Percentiles rank a stretch among this genome's conserved stretches.
phyloP scores from a whole-genome alignment of 495 filamentous ascomycete genomes.

The Neurospora sp. region DNA sequence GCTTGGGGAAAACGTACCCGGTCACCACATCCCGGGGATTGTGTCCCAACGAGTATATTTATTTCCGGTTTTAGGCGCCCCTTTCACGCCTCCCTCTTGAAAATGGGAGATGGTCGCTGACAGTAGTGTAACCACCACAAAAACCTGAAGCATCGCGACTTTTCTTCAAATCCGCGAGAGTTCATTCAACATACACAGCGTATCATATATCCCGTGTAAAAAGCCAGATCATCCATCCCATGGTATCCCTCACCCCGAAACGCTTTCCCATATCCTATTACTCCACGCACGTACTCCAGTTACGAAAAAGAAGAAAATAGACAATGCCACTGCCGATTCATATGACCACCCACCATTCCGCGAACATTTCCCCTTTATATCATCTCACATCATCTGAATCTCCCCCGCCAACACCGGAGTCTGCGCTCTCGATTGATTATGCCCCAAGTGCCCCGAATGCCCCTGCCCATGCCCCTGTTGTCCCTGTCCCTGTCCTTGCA shows the following conservation, averaged over 20 bases:
- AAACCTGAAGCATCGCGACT: background rate
- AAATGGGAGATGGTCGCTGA: background rate
- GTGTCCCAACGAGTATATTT: background rate
- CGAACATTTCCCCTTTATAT: background rate
- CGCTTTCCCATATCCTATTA: background rate
- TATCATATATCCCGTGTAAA: background rate
- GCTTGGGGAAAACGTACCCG: background rate
- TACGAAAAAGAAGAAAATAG: background rate
- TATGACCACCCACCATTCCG: background rate
- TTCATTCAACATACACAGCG: background rate
- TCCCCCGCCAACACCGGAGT: background rate
- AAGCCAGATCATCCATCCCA: background rate
- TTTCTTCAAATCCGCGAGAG: background rate
- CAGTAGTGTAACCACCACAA: background rate
- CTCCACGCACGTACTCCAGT: background rate
- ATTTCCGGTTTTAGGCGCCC: background rate
- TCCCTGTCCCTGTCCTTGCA: background rate
- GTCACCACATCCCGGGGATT: background rate
- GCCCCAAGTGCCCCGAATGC: background rate
- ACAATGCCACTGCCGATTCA: background rate
- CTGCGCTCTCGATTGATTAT: background rate
- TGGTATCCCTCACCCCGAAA: background rate
- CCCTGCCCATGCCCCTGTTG: background rate
- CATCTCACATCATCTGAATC: background rate
- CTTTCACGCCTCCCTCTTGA: background rate